phyloP scores from a whole-genome alignment of 2,329 filamentous ascomycete genomes.

The Didymella pinodella region DNA sequence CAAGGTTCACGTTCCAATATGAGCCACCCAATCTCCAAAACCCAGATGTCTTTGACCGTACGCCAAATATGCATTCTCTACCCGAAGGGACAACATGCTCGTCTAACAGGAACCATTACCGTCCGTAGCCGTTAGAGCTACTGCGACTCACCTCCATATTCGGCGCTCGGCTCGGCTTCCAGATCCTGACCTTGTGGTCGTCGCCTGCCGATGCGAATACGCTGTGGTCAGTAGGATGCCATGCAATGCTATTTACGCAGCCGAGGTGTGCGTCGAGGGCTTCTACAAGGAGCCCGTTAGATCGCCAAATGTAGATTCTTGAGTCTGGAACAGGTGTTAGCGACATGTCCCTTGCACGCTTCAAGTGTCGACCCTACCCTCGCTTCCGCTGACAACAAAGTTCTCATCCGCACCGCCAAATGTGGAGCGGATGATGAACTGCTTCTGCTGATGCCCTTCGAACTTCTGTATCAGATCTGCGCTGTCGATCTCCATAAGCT shows the following conservation, averaged over 20 bases:
- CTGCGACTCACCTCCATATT: constrained; percentile 19
- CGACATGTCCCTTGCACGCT: background rate
- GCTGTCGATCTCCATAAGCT: constrained; percentile 78
- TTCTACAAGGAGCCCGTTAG: constrained; percentile 78
- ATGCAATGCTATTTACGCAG: constrained; percentile 84
- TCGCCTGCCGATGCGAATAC: constrained; percentile 94
- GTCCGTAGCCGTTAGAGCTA: constrained; percentile 34
- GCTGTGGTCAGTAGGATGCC: constrained; percentile 83
- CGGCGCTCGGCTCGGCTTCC: constrained; percentile 37
- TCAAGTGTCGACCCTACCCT: constrained; percentile 65
- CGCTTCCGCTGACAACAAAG: constrained; percentile 90
- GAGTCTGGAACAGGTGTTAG: constrained; percentile 59
- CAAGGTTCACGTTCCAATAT: background rate
- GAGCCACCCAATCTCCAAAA: background rate
- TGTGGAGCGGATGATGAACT: constrained; percentile 79
- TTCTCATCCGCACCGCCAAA: constrained; percentile 93
- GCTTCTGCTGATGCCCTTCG: constrained; percentile 75
- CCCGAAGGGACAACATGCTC: background rate
- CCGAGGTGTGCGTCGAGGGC: constrained; percentile 78
- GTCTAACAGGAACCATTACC: constrained; percentile 16
- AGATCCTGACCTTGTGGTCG: constrained; percentile 86
- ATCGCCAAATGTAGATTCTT: constrained; percentile 88
- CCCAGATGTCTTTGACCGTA: constrained; percentile 2
- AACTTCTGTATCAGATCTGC: constrained; percentile 77
- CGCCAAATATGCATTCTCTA: constrained; percentile 18